Percentiles rank a stretch among this genome's conserved stretches.
These are phyloP conservation scores for Quercus gilva DNA, from an alignment of 306 rosid genomes.

Conservation along the genomic window DNA sequence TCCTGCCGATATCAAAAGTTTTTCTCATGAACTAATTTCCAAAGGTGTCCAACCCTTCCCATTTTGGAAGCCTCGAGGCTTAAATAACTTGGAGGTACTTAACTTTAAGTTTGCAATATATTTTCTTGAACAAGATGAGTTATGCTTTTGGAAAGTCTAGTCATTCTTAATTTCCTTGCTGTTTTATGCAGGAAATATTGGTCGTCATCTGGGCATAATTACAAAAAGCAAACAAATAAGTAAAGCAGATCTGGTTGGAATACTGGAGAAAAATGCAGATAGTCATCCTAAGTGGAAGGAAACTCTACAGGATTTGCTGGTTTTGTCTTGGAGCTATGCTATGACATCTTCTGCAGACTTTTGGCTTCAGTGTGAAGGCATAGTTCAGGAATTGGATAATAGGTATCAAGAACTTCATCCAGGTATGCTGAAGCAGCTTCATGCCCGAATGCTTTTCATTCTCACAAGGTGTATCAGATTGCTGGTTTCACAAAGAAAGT, in stretches of 20 bases:
- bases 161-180: conserved; percentile 13
- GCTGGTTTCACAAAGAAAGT: conserved; percentile 88
- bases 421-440: conserved; percentile 89
- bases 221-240: conserved; percentile 95
- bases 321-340: conserved; percentile 95
- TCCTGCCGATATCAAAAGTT: conserved; percentile 88
- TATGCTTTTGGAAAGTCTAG: conserved; percentile 26
- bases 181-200: conserved; percentile 72
- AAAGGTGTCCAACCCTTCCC: conserved; percentile 93
- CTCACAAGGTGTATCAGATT: conserved; percentile 94
- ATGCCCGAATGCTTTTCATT: conserved; percentile 91
- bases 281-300: conserved; percentile 95
- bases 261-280: conserved; percentile 90
- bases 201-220: conserved; percentile 77
- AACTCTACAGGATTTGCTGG: conserved; percentile 84
- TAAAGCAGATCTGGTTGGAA: conserved; percentile 84
- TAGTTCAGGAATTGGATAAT: conserved; percentile 98
- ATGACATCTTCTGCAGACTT: conserved; percentile 88
- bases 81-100: conserved; percentile 85
- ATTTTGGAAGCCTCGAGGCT: conserved; percentile 88
- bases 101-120: conserved; percentile 16
- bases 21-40: conserved; percentile 93
- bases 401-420: conserved; percentile 93
- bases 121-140: conserved; percentile 13
- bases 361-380: conserved; percentile 98